Percentiles rank a stretch among this genome's conserved stretches.
Conservation (phyloP, 1,284 basidiomycete species). For the Ustilago loliicola region DNA sequence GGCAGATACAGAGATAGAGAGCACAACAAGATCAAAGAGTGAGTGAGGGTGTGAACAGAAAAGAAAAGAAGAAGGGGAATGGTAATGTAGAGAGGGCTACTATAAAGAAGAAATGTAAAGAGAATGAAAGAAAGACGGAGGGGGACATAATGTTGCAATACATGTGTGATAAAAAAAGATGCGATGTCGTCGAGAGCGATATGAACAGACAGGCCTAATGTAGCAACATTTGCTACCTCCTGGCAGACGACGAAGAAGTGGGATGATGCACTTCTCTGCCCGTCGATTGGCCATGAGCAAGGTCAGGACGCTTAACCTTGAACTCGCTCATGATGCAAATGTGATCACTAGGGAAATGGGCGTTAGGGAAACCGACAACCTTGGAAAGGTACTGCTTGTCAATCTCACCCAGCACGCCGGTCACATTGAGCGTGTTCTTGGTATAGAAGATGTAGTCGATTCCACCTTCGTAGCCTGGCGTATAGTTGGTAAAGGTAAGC, state of each 20-base stretch:
- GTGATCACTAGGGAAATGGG: conserved; percentile 81
- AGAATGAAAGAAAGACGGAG: background rate
- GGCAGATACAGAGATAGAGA: conserved; percentile 30
- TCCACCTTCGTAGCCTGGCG: conserved; percentile 76
- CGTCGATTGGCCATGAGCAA: conserved; percentile 6
- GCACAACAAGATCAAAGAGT: conserved; percentile 1
- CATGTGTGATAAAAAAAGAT: conserved; percentile 1
- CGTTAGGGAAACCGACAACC: conserved; percentile 95
- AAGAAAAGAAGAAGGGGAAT: background rate
- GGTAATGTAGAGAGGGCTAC: background rate
- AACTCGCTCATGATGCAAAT: conserved; percentile 69
- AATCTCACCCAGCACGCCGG: conserved; percentile 87
- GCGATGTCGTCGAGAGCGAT: background rate
- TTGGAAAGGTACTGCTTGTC: conserved; percentile 88
- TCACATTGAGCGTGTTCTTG: conserved; percentile 82
- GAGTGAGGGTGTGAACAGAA: background rate
- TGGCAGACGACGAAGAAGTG: conserved; percentile 10
- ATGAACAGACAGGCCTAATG: background rate
- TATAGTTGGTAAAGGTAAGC: conserved; percentile 88
- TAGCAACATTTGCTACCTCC: conserved; percentile 10
- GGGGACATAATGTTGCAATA: background rate
- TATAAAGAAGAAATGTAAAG: conserved; percentile 13
- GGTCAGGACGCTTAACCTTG: conserved; percentile 57
- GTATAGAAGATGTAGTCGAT: conserved; percentile 97
- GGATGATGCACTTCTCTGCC: conserved; percentile 33